phyloP scores from a whole-genome alignment of 495 filamentous ascomycete genomes.

The Glonium stellatum region DNA sequence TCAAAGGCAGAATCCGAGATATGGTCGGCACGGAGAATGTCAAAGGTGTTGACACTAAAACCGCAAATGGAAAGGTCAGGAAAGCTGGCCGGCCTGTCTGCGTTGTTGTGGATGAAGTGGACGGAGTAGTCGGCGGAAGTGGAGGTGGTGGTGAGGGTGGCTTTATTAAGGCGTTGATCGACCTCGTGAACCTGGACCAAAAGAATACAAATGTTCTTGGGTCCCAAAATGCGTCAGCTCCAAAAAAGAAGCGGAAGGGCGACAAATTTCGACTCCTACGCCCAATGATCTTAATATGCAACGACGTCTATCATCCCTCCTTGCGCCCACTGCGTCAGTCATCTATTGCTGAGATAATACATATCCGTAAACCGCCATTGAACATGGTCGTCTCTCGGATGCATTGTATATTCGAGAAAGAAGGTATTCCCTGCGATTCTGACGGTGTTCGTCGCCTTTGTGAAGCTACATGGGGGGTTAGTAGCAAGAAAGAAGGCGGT shows the following conservation, averaged over 20 bases:
- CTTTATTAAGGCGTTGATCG: slow-evolving; percentile 90
- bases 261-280: slow-evolving; percentile 80
- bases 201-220: slow-evolving; percentile 53
- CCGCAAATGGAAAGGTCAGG: slow-evolving; percentile 54
- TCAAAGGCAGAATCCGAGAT: slow-evolving; percentile 81
- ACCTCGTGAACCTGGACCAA: slow-evolving; percentile 76
- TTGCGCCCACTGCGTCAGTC: slow-evolving; percentile 76
- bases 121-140: slow-evolving; percentile 78
- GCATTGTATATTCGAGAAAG: slow-evolving; percentile 73
- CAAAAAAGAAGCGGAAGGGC: slow-evolving; percentile 53
- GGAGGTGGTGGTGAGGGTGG: slow-evolving; percentile 71
- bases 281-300: slow-evolving; percentile 90
- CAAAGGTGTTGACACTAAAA: slow-evolving; percentile 65
- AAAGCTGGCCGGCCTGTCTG: slow-evolving; percentile 83
- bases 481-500: slow-evolving; percentile 52
- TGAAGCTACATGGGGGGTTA: slow-evolving; percentile 87
- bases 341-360: slow-evolving; percentile 79
- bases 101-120: slow-evolving; percentile 92
- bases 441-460: slow-evolving; percentile 85
- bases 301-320: slow-evolving; percentile 92
- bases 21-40: slow-evolving; percentile 88
- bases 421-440: slow-evolving; percentile 76
- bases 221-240: slow-evolving; percentile 32
- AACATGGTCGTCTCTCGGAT: slow-evolving; percentile 79
- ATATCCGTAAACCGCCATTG: slow-evolving; percentile 79